Evolutionary conservation across 192 early-diverging fungal genomes (phyloP).

Genomic region (Backusella liffmaniae): DNA sequence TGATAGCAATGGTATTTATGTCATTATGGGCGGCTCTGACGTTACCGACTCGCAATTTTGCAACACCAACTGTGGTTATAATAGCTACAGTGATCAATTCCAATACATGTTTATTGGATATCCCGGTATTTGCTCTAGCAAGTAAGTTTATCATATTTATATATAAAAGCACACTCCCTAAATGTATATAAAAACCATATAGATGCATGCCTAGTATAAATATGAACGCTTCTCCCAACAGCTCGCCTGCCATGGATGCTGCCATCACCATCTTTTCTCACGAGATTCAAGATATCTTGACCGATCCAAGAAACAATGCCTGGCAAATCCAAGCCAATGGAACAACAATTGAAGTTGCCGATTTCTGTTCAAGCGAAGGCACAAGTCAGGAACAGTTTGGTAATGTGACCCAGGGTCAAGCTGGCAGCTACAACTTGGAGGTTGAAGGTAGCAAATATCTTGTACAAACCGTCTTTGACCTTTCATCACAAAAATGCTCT

Average conservation of each 20-base stretch:
- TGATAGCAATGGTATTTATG: slow-evolving; percentile 36
- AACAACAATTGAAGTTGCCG: slow-evolving; percentile 22
- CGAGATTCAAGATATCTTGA: slow-evolving; percentile 38
- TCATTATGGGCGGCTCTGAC: slow-evolving; percentile 27
- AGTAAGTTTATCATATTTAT: slow-evolving; percentile 7
- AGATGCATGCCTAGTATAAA: slow-evolving; percentile 34
- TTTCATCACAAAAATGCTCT: slow-evolving; percentile 10
- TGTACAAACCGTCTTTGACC: slow-evolving; percentile 27
- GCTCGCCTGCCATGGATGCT: slow-evolving; percentile 31
- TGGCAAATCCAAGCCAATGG: slow-evolving; percentile 22
- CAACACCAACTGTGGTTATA: slow-evolving; percentile 29
- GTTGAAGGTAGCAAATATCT: slow-evolving; percentile 23
- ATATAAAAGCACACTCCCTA: neutral
- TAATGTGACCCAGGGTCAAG: slow-evolving; percentile 6
- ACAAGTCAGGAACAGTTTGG: slow-evolving; percentile 13
- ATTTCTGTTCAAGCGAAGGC: slow-evolving; percentile 26
- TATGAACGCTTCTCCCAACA: slow-evolving; percentile 32
- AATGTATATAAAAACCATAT: neutral
- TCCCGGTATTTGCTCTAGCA: slow-evolving; percentile 24
- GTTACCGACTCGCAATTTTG: slow-evolving; percentile 34
- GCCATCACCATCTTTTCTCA: slow-evolving; percentile 37
- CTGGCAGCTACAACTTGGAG: slow-evolving; percentile 28
- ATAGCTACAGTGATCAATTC: slow-evolving; percentile 29
- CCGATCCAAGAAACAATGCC: slow-evolving; percentile 32
- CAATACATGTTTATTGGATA: slow-evolving; percentile 40